A percentile compares a stretch with the other conserved stretches of the same genome.
Conservation (phyloP, 495 filamentous ascomycete genomes). For the Neurospora sp. region DNA sequence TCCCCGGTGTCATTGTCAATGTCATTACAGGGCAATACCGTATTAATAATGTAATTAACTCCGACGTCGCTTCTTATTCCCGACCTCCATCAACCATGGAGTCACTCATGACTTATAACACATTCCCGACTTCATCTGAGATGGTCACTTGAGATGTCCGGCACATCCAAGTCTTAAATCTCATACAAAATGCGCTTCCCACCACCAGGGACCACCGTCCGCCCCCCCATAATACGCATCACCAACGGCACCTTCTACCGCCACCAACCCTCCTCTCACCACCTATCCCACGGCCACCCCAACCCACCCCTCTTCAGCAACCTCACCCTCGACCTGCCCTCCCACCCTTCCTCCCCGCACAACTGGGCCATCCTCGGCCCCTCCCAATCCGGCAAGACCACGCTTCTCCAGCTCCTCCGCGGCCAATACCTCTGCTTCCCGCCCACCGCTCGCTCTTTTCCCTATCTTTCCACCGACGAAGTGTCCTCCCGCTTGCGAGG, state of each 20-base stretch:
- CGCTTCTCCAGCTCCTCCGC: constrained; percentile 63
- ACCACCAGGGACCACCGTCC: constrained; percentile 4
- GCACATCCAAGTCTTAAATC: neutral
- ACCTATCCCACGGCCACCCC: constrained; percentile 10
- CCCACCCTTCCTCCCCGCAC: constrained; percentile 29
- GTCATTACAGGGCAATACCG: neutral
- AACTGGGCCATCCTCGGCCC: constrained; percentile 72
- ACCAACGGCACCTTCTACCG: constrained; percentile 72
- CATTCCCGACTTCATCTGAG: neutral
- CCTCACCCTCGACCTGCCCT: constrained; percentile 56
- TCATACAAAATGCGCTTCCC: constrained; percentile 23
- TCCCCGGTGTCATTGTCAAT: neutral
- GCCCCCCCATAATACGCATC: constrained; percentile 59
- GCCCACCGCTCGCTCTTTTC: constrained; percentile 61
- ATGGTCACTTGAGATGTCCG: constrained; percentile 12
- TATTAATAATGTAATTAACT: constrained; percentile 4
- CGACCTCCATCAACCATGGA: neutral
- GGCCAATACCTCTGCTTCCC: constrained; percentile 66
- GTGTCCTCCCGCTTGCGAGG: constrained; percentile 42
- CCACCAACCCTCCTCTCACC: constrained; percentile 49
- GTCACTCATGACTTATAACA: neutral
- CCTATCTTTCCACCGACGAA: constrained; percentile 58
- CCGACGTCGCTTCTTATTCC: neutral
- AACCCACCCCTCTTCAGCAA: constrained; percentile 60
- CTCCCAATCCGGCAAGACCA: constrained; percentile 60